Evolutionary conservation across 805 yeast genomes (phyloP).

Genomic region (Suhomyces pyralidae): DNA sequence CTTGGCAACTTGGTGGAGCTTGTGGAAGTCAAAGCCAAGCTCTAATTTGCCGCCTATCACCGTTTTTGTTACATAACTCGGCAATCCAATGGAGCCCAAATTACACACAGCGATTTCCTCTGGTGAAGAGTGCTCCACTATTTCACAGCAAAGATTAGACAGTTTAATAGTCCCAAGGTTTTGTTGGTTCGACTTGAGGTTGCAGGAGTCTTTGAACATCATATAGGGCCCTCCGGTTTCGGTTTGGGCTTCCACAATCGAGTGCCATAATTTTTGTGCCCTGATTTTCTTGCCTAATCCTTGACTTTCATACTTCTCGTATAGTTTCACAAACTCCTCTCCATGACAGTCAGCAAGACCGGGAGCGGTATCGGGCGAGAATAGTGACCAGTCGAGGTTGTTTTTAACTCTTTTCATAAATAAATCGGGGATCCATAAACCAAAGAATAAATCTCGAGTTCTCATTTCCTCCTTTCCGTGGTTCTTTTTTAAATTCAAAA

Average conservation of each 20-base stretch:
- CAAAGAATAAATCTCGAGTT: conserved; percentile 62
- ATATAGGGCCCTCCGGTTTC: conserved; percentile 66
- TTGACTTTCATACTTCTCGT: conserved; percentile 50
- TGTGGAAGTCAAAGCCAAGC: conserved; percentile 50
- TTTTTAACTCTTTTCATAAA: conserved; percentile 60
- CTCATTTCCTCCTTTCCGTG: conserved; percentile 64
- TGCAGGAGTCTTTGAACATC: conserved; percentile 63
- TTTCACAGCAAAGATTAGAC: conserved; percentile 61
- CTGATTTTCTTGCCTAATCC: conserved; percentile 55
- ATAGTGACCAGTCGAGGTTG: conserved; percentile 55
- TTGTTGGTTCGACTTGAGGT: conserved; percentile 56
- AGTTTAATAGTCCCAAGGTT: conserved; percentile 59
- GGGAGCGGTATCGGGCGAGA: conserved; percentile 59
- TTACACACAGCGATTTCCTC: conserved; percentile 63
- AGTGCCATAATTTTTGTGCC: conserved; percentile 61
- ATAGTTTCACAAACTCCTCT: conserved; percentile 51
- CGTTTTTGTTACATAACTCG: conserved; percentile 49
- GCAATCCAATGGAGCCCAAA: conserved; percentile 58
- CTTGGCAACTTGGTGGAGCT: conserved; percentile 53
- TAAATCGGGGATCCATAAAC: conserved; percentile 61
- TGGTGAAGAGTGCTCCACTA: conserved; percentile 57
- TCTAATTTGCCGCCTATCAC: conserved; percentile 34
- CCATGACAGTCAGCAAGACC: conserved; percentile 56
- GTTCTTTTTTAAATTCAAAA: conserved; percentile 57
- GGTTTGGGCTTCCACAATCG: conserved; percentile 59